Evolutionary conservation across 345 rosid species (phyloP).

Genomic region (Firmiana major): DNA sequence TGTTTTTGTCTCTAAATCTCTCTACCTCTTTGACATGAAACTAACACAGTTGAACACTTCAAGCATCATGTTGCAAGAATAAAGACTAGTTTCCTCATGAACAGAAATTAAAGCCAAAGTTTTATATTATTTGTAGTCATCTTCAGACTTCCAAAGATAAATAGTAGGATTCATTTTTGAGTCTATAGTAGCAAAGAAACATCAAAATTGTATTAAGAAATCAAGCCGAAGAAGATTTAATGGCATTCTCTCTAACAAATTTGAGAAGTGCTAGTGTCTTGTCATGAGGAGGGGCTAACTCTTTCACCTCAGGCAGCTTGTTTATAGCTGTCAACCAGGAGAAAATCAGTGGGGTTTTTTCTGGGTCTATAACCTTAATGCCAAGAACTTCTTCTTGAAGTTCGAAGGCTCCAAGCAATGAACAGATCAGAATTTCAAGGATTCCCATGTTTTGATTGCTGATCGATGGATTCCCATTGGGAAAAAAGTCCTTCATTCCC

Average conservation of each 20-base stretch:
- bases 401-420: constrained; percentile 31
- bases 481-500: constrained; percentile 33
- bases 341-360: constrained; percentile 28
- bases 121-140: not conserved
- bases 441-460: constrained; percentile 27
- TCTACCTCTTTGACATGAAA: not conserved
- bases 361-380: constrained; percentile 28
- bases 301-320: constrained; percentile 27
- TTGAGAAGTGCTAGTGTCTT: constrained; percentile 25
- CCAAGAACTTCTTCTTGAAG: constrained; percentile 35
- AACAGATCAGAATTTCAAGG: constrained; percentile 29
- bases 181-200: not conserved
- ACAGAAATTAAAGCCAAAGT: not conserved
- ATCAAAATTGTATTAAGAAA: not conserved
- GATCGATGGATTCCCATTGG: constrained; percentile 10
- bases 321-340: constrained; percentile 34
- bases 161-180: not conserved
- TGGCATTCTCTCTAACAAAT: constrained; percentile 16
- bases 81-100: not conserved
- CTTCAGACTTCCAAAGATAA: not conserved
- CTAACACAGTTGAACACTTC: not conserved
- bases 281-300: constrained; percentile 28
- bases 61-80: not conserved
- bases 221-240: not conserved
- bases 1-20: not conserved